phyloP scores from a whole-genome alignment of 2,329 filamentous ascomycete species.

The Corinectria fuckeliana region DNA sequence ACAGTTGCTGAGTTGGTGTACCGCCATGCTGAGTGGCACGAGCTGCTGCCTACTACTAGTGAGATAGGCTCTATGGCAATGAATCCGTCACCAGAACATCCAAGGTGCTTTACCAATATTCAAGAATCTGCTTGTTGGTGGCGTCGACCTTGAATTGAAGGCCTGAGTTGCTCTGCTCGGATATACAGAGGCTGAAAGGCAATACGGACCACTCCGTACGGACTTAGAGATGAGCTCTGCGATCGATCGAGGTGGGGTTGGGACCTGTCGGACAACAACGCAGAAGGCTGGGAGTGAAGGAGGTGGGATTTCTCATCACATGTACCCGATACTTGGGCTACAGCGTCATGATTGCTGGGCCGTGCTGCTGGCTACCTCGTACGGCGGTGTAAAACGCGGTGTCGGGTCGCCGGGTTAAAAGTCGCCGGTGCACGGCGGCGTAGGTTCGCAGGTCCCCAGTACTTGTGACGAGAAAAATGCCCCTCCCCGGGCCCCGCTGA shows the following conservation, averaged over 20 bases:
- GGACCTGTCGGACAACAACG: conserved; percentile 3
- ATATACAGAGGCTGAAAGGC: not conserved
- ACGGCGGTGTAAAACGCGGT: conserved; percentile 4
- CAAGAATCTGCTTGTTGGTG: not conserved
- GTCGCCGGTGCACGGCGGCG: conserved; percentile 9
- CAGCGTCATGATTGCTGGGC: conserved; percentile 4
- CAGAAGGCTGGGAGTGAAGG: conserved; percentile 4
- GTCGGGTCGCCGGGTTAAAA: conserved; percentile 17
- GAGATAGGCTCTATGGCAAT: too few species aligned
- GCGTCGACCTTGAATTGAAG: too few species aligned
- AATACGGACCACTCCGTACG: not conserved
- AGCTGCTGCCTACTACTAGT: not conserved
- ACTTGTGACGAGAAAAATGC: conserved; percentile 13
- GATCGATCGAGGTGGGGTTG: conserved; percentile 23
- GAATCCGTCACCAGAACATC: not conserved
- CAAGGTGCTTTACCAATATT: not conserved
- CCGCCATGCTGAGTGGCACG: not conserved
- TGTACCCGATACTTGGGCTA: conserved; percentile 14
- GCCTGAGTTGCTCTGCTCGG: not conserved
- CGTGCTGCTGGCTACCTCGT: not conserved
- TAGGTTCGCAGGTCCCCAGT: conserved; percentile 5
- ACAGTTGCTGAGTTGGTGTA: not conserved
- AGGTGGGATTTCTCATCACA: not conserved
- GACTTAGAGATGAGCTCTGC: conserved; percentile 14
- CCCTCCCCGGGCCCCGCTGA: conserved; percentile 8